Conservation (phyloP, 345 rosid genomes). For the Fremontodendron californicum region DNA sequence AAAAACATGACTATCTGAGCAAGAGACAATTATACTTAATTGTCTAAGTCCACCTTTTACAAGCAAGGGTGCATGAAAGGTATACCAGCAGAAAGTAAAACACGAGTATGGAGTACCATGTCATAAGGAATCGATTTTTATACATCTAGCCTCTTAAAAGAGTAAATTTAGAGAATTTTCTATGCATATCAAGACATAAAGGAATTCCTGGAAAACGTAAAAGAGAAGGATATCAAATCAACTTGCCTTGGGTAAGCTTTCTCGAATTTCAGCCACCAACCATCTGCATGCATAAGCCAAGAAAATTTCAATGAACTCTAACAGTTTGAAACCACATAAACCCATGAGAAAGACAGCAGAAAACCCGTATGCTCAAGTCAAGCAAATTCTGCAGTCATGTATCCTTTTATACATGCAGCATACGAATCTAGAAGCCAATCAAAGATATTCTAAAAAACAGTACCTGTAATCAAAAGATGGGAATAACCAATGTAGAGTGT, state of each 20-base stretch:
- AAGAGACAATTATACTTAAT: constrained; percentile 3
- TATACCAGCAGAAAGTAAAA: not conserved
- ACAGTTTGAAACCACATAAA: constrained; percentile 7
- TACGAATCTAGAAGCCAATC: not conserved
- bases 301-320: constrained; percentile 26
- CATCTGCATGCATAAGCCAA: constrained; percentile 56
- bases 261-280: constrained; percentile 84
- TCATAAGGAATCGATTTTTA: not conserved
- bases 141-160: not conserved
- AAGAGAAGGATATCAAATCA: constrained; percentile 5
- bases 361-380: not conserved
- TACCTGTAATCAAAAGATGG: constrained; percentile 97
- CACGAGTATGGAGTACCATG: not conserved
- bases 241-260: constrained; percentile 89
- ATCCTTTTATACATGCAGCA: not conserved
- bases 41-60: not conserved
- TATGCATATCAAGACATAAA: not conserved
- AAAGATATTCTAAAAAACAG: constrained; percentile 1
- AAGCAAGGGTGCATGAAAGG: not conserved
- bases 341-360: not conserved
- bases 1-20: not conserved
- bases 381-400: not conserved
- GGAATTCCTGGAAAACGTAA: not conserved
- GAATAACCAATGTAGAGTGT: constrained; percentile 71
- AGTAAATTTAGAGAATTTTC: not conserved